Base-by-base conservation (phyloP, 805 yeast genomes). In the Ogataea saltuana region DNA sequence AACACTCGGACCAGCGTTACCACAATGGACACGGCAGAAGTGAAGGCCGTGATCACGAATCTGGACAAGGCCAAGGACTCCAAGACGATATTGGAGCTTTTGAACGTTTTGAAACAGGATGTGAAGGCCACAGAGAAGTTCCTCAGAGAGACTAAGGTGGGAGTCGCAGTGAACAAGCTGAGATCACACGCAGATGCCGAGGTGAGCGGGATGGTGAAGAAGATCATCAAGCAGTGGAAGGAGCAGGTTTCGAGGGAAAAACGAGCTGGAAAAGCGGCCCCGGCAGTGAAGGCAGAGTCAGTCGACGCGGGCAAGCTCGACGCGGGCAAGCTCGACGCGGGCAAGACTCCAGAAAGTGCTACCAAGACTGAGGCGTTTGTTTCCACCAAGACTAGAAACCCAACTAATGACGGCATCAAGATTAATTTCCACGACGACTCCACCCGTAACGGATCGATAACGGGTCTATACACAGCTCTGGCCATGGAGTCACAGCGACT, bases 71-170 rank as follows among this genome's bases (percentile, higher is more conserved):
- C 87, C 17, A 68, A 76, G 23, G 77, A 76, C 42, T 83, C 86
- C 41, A 78, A 76, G 30, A 76, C 84, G 3, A 77, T 86, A 20
- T 58, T 85, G 42, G 85, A 83, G 59, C 75, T 90, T 13, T 68
- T 91, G 51, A 75, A 71, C 32, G 71, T 76, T 18, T 69, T 91
- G 48, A 81, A 84, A 53, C 78, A 74, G 44, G 87, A 86, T 10
- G 86, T 88, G 40, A 71, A 72, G 53, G 97, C 98, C 8, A 82
- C 95, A 1, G 98, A 91, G 60, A 78, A 81, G 60, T 71, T 91
- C 26, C 72, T 91, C 39, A 77, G 97, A 57, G 95, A 91, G 58
- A 93, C 99, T 7, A 89, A 88, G 64, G 91, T 93, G n/a, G 99
- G 99, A 51, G 91, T 93, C 13, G 91, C 90, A 7, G 97, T 93